Evolutionary conservation across 441 rosid species (phyloP), one percentile per base, ranked within the genome.

Genomic region (Dalechampia spathulata): DNA sequence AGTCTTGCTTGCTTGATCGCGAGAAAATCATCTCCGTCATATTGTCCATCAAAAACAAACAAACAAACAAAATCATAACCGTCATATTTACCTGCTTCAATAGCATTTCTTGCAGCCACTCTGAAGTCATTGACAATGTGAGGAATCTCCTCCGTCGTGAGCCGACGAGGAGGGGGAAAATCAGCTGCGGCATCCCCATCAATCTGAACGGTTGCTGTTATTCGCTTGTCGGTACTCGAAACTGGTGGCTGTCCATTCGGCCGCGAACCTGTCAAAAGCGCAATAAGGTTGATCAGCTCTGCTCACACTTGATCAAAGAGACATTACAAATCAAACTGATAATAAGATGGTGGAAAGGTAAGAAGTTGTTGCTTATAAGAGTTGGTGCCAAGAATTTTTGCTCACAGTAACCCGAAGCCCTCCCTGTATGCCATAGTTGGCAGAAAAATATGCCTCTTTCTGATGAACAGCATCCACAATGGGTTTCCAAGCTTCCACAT

Each of bases 351-450:
- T n/a, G n/a, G n/a, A n/a, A n/a, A n/a, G n/a, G n/a, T n/a, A n/a
- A n/a, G n/a, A n/a, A n/a, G n/a, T n/a, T n/a, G n/a, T n/a, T n/a
- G n/a, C n/a, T n/a, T n/a, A n/a, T n/a, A n/a, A n/a, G n/a, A n/a
- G n/a, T n/a, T n/a, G n/a, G n/a, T n/a, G n/a, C n/a, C 4, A 3
- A 16, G 5, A 14, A 6, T 8, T n/a, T 6, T 6, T 15, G 25
- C 50, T 54, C 59, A 83, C 96, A 61, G 16, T 48, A 30, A 63
- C 79, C 75, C 25, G 95, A 86, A 13, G 89, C 92, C 14, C 91
- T 83, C 16, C 96, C 95, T 10, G 83, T 88, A 13, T 86, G 97
- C 95, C 97, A 86, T 16, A 86, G 64, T 34, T 84, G 95, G 71
- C 95, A 84, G 56, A 86, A 86, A 54, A 84, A 74, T 39, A 83